Evolutionary conservation across 345 rosid genomes (phyloP).

Genomic region (Pelargonium nanum): DNA sequence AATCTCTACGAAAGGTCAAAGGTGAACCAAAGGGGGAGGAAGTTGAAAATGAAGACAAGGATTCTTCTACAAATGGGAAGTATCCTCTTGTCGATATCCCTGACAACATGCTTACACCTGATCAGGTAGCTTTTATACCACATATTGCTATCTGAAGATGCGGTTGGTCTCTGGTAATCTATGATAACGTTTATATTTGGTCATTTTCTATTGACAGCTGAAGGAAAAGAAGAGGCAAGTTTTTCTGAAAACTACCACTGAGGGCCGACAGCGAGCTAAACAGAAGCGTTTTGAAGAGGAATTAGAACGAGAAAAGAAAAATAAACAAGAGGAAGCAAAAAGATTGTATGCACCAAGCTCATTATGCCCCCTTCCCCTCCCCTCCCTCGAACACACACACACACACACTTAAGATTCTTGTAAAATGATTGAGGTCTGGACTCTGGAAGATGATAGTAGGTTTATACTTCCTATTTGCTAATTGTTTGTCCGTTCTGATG

Average conservation of each 20-base stretch:
- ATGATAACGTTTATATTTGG: not conserved
- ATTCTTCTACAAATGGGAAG: constrained; percentile 43
- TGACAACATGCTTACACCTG: constrained; percentile 64
- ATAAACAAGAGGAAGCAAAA: constrained; percentile 69
- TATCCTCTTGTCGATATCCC: constrained; percentile 68
- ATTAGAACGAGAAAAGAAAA: constrained; percentile 65
- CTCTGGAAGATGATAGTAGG: too few relatives aligned
- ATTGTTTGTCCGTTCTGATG: constrained; percentile 10
- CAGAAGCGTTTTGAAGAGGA: constrained; percentile 82
- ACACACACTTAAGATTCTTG: too few relatives aligned
- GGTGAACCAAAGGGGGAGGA: constrained; percentile 75
- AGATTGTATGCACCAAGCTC: constrained; percentile 54
- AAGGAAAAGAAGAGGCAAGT: constrained; percentile 78
- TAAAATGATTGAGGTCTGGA: too few relatives aligned
- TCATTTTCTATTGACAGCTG: constrained; percentile 33
- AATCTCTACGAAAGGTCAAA: constrained; percentile 66
- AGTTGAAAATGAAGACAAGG: constrained; percentile 68
- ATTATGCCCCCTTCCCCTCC: too few relatives aligned
- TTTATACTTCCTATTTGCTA: not conserved
- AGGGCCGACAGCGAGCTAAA: constrained; percentile 84
- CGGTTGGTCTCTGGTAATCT: not conserved
- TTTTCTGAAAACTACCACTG: constrained; percentile 79
- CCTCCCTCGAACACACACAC: too few relatives aligned
- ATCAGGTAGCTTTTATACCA: constrained; percentile 44
- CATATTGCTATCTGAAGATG: not conserved